Conservation (phyloP, 192 early-diverging fungal genomes). For the Gamsiella multidivaricata region DNA sequence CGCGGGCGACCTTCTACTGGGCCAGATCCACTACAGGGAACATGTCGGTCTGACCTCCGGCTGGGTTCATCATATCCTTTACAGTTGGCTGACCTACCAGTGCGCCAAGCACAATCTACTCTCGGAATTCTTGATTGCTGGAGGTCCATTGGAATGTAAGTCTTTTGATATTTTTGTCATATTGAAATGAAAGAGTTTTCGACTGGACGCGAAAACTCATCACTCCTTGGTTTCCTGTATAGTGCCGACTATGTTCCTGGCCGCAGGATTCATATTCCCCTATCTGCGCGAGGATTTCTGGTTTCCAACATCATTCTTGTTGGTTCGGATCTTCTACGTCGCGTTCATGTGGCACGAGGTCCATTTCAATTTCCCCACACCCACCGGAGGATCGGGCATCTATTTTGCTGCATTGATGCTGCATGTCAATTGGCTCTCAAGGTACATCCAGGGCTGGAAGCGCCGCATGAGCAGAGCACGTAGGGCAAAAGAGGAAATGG, state of each 20-base stretch:
- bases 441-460: conserved; percentile 4
- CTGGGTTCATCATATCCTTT: conserved; percentile 26
- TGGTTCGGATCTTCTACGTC: conserved; percentile 17
- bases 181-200: no score
- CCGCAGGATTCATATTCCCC: conserved; percentile 20
- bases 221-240: not conserved
- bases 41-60: conserved; percentile 13
- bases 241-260: conserved; percentile 28
- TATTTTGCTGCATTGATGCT: conserved; percentile 18
- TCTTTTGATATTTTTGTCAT: no score
- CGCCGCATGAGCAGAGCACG: not conserved
- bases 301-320: conserved; percentile 24
- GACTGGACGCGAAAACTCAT: not conserved
- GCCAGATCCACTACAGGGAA: conserved; percentile 7
- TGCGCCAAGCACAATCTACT: not conserved
- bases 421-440: conserved; percentile 26
- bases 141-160: conserved; percentile 33
- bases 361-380: conserved; percentile 1
- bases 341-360: conserved; percentile 14
- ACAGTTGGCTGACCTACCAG: conserved; percentile 1
- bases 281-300: conserved; percentile 29
- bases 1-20: conserved; percentile 13
- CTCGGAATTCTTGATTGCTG: conserved; percentile 9
- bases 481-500: not conserved
- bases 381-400: not conserved